Evolutionary conservation across 805 yeast species (phyloP), one percentile per base, ranked within the genome.

Genomic region (Candida insectalens): DNA sequence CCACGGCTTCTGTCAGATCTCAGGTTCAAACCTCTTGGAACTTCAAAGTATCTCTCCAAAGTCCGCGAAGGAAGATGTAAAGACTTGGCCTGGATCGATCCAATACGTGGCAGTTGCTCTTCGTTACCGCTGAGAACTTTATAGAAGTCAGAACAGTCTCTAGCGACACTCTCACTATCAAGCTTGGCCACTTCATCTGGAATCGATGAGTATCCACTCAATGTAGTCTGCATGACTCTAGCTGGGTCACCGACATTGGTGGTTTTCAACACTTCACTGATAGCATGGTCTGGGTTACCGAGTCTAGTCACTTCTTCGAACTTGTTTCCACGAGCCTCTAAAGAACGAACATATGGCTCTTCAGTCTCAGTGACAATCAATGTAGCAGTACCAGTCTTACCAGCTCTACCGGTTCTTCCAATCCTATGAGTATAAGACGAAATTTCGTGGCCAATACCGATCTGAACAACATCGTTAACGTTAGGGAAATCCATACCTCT

Each of bases 351-450:
- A 53, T 74, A 87, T 22, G 68, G 67, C 25, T 58, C 44, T 54
- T 87, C 95, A 32, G 61, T 56, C 41, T 66, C 55, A 20, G 80
- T 63, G 31, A 76, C 47, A 50, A 74, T 77, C 38, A 82, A 54
- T 12, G 73, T 56, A 4, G 95, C 83, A 32, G 68, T 64, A 41
- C 97, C 97, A 17, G 66, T 62, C 38, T 70, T 69, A 36, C 95
- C 96, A 36, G 88, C 94, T 61, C 97, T 76, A 28, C 94, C 97
- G 12, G 96, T 89, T 67, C 97, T 78, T 39, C 97, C 97, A 50
- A 89, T 79, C 57, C 95, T 79, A 60, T 89, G 97, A 38, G 87
- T 75, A 53, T 88, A 87, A 42, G 81, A 79, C n/a, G 88, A 73
- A 17, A 75, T 59, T 37, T 78, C 83, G 30, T 67, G 59, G 40